Evolutionary conservation across 2,329 filamentous ascomycete species (phyloP).

Genomic region (Sporothrix euskadiensis): DNA sequence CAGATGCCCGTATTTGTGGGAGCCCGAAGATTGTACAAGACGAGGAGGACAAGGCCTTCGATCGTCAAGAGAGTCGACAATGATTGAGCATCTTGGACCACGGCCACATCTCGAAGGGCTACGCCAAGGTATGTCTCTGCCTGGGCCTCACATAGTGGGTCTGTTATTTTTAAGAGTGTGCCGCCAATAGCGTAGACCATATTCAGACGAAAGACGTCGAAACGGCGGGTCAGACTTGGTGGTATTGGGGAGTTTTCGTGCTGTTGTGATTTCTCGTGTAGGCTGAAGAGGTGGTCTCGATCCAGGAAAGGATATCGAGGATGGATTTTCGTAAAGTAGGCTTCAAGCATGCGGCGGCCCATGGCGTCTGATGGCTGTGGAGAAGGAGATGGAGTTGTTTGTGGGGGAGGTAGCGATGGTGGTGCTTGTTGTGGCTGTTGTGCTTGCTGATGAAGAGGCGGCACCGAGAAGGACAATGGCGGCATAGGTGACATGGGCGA

Average conservation of each 20-base stretch:
- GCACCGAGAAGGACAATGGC: background rate
- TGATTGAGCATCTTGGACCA: constrained; percentile 47
- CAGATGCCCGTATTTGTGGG: constrained; percentile 53
- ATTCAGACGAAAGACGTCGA: constrained; percentile 52
- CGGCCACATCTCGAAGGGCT: constrained; percentile 51
- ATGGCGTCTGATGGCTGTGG: constrained; percentile 9
- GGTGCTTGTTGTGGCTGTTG: background rate
- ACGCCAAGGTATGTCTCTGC: constrained; percentile 50
- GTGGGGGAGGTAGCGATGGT: background rate
- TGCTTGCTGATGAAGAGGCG: background rate
- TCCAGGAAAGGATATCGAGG: constrained; percentile 53
- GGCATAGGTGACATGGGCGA: background rate
- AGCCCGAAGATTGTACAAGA: constrained; percentile 53
- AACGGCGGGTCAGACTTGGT: constrained; percentile 40
- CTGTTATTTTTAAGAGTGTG: constrained; percentile 50
- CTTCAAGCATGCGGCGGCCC: constrained; percentile 20
- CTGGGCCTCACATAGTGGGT: constrained; percentile 37
- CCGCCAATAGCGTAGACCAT: constrained; percentile 55
- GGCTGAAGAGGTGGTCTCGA: constrained; percentile 45
- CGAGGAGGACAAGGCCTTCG: constrained; percentile 52
- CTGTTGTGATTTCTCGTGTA: constrained; percentile 44
- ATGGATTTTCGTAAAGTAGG: constrained; percentile 40
- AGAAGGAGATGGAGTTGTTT: background rate
- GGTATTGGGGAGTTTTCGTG: constrained; percentile 30
- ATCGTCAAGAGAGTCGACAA: constrained; percentile 49